Base-by-base conservation (phyloP, 768 basidiomycete species). In the Mycena latifolia region DNA sequence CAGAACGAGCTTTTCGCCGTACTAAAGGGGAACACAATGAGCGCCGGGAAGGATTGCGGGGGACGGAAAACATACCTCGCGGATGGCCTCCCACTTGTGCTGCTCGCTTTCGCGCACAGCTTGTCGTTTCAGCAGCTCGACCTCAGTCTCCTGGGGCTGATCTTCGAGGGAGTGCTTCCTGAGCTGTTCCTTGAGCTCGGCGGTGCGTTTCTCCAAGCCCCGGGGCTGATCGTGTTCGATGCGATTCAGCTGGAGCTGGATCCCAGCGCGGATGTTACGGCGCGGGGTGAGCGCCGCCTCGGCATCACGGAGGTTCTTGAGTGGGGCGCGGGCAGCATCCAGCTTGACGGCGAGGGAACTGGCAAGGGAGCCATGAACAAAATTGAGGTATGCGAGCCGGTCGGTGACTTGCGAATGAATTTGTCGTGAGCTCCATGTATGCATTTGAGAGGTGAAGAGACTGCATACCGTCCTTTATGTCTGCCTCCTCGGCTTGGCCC, bases 331-430 rank as follows among this genome's bases (percentile, higher is more conserved):
- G 10, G 93, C 87, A 35, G 79, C 76, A 69, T 94, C 86, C 20
- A 95, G 76, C 71, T 88, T 89, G 27, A 76, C 72, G 1, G 92
- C 86, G 31, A 95, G 82, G 3, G 88, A 82, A 35, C 77, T 76
- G 3, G 91, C 81, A 22, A 95, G 82, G 24, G 90, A 85, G 12
- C 92, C 93, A 47, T 67, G 35, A n/a, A 67, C 85, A 70, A 89
- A 95, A 75, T 92, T 92, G 55, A 95, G 79, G 78, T 91, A 95
- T 2, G 92, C 94, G 25, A 95, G 81, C 35, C 94, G 85, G 75
- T 95, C 94, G 48, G 91, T 88, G 6, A 94, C 93, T 50, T 92
- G 45, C 55, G 41, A 37, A n/a, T n/a, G n/a, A n/a, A n/a, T n/a
- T n/a, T n/a, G 25, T 14, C 61, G 46, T 53, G 51, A 50, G 48